phyloP scores from a whole-genome alignment of 169 alveolate genomes.

The Plasmodium inui region DNA sequence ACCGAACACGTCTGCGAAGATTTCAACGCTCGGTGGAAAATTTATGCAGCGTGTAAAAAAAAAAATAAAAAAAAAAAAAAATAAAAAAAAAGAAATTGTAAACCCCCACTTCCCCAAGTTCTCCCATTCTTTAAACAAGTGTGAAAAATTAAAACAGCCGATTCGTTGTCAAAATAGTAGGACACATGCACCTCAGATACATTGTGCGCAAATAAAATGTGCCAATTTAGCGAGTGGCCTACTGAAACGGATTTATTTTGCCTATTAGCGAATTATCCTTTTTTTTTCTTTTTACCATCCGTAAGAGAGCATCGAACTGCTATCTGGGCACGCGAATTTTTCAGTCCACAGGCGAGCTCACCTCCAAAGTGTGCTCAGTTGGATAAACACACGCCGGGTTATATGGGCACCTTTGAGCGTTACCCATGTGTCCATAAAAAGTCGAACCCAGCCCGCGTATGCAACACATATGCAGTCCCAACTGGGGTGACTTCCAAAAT shows the following conservation, averaged over 20 bases:
- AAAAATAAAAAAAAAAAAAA: background rate
- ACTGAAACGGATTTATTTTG: background rate
- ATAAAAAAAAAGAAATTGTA: background rate
- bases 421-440: background rate
- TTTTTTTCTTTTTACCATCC: background rate
- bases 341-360: background rate
- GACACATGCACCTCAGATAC: background rate
- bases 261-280: background rate
- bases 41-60: background rate
- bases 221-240: background rate
- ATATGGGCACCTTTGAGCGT: background rate
- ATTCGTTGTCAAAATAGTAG: background rate
- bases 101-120: background rate
- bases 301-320: background rate
- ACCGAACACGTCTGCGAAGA: background rate
- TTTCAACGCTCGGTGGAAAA: background rate
- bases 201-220: background rate
- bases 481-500: background rate
- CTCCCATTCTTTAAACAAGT: background rate
- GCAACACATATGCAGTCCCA: background rate
- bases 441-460: background rate
- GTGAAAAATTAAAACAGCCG: background rate
- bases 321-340: background rate
- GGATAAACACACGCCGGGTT: background rate
- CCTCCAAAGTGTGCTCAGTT: background rate